Percentiles rank a stretch among this genome's conserved stretches.
phyloP scores from a whole-genome alignment of 1,284 basidiomycete genomes.

The Ceratobasidium sp. region DNA sequence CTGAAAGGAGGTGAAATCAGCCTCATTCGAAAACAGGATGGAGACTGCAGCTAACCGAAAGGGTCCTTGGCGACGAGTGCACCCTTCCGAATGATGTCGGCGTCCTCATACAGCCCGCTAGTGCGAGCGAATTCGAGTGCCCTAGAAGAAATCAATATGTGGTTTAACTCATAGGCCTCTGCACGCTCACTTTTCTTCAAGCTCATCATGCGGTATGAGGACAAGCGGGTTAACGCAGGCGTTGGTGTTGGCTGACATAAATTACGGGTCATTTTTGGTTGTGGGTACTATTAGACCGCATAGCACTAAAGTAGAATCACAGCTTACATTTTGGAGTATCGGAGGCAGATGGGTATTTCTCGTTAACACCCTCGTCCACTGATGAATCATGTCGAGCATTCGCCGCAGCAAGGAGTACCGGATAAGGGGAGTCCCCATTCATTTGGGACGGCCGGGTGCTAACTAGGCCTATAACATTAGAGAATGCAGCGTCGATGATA shows the following conservation, averaged over 20 bases:
- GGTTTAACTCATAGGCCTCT: not conserved
- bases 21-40: not conserved
- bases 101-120: constrained; percentile 63
- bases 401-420: too few relatives aligned
- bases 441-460: too few relatives aligned
- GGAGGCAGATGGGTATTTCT: too few relatives aligned
- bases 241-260: constrained; percentile 51
- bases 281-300: not conserved
- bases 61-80: constrained; percentile 71
- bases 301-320: too few relatives aligned
- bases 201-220: constrained; percentile 65
- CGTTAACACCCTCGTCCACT: too few relatives aligned
- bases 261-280: constrained; percentile 29
- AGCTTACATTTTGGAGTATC: too few relatives aligned
- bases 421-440: too few relatives aligned
- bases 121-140: constrained; percentile 58
- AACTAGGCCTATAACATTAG: too few relatives aligned
- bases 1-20: constrained; percentile 9
- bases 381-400: too few relatives aligned
- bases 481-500: too few relatives aligned
- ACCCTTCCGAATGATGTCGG: constrained; percentile 67
- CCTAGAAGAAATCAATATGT: not conserved
- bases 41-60: constrained; percentile 50
- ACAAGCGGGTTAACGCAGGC: constrained; percentile 69
- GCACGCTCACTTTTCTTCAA: constrained; percentile 52